A percentile compares a stretch with the other conserved stretches of the same genome.
phyloP scores from a whole-genome alignment of 192 early-diverging fungal species.

The Coemansia erecta region DNA sequence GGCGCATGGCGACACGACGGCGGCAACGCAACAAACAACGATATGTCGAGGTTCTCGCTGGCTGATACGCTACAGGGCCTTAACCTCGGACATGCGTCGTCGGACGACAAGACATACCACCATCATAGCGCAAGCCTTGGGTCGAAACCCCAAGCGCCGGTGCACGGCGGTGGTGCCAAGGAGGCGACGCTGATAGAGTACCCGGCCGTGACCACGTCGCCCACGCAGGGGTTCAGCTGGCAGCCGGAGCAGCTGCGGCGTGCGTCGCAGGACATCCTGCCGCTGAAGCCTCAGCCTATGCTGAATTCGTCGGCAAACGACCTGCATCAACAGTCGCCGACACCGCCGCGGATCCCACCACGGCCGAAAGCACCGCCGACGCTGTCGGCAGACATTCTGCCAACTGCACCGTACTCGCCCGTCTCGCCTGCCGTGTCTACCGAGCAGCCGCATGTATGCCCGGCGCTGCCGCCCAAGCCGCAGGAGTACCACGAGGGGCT shows the following conservation, averaged over 20 bases:
- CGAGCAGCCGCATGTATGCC: constrained; percentile 4
- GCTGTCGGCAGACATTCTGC: neutral
- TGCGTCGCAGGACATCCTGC: neutral
- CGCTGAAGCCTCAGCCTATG: neutral
- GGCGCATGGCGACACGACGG: neutral
- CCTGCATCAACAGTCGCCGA: neutral
- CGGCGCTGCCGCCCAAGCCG: constrained; percentile 45
- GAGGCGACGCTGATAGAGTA: constrained; percentile 17
- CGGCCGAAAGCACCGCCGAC: neutral
- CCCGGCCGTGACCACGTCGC: constrained; percentile 9
- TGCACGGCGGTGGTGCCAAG: neutral
- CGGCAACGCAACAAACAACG: constrained; percentile 8
- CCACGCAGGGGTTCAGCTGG: neutral
- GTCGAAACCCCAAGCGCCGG: neutral
- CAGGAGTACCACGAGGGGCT: constrained; percentile 26
- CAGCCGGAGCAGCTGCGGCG: neutral
- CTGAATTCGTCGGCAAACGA: neutral
- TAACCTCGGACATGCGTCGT: constrained; percentile 7
- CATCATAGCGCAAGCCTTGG: neutral
- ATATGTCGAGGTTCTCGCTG: constrained; percentile 35
- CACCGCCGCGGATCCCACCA: constrained; percentile 10
- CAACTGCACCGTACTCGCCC: neutral
- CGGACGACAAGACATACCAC: no score
- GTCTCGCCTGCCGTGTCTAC: neutral
- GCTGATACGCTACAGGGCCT: constrained; percentile 27